These are phyloP conservation scores for Diaporthe capsici DNA, from an alignment of 2,329 filamentous ascomycete genomes.

Conservation along the genomic window DNA sequence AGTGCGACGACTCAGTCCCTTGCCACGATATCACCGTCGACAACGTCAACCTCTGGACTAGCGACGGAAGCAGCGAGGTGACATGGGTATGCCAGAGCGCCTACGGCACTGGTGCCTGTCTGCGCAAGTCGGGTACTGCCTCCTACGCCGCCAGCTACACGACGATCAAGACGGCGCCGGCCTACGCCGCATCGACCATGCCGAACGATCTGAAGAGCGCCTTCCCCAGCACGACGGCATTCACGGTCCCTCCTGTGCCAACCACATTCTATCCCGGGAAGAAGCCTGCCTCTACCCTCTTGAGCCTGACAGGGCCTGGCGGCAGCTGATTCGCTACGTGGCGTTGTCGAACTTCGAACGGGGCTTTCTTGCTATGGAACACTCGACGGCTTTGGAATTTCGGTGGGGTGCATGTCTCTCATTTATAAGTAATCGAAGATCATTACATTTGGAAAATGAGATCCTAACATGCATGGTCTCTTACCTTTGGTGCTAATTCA, in stretches of 20 bases:
- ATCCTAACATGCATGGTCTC: too few relatives aligned
- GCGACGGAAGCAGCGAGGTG: conserved; percentile 38
- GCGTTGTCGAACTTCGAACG: neutral
- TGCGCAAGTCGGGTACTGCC: conserved; percentile 34
- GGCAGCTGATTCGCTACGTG: neutral
- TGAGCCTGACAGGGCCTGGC: neutral
- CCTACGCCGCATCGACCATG: conserved; percentile 41
- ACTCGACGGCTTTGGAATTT: too few relatives aligned
- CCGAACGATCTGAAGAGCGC: conserved; percentile 42
- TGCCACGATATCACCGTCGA: conserved; percentile 43
- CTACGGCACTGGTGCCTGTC: conserved; percentile 44
- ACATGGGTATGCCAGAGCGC: conserved; percentile 44
- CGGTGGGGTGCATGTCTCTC: too few relatives aligned
- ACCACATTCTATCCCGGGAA: conserved; percentile 44
- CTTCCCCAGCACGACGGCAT: conserved; percentile 41
- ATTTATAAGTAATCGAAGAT: too few relatives aligned
- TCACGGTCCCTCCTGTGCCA: conserved; percentile 43
- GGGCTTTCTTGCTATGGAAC: too few relatives aligned
- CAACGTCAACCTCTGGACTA: conserved; percentile 46
- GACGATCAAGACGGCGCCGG: conserved; percentile 28
- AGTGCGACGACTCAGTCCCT: conserved; percentile 31
- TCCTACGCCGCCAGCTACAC: conserved; percentile 33
- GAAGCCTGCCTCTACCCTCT: neutral
- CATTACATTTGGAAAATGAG: too few relatives aligned
- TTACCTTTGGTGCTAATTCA: too few relatives aligned